Evolutionary conservation across 345 rosid species (phyloP).

Genomic region (Lepidium aucheri): DNA sequence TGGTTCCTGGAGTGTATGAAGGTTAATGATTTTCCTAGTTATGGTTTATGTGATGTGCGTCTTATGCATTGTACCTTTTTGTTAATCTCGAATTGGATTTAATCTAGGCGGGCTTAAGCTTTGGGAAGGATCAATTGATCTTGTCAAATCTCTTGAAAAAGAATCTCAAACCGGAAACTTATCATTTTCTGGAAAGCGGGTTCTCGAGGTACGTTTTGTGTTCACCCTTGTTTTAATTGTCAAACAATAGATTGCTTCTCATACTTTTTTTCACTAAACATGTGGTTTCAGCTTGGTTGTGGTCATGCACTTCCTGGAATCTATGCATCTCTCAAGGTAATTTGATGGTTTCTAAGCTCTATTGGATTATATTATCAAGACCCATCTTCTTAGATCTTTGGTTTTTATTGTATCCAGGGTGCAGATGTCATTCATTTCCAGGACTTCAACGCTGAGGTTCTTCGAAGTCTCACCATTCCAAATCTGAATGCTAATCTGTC

Average conservation of each 20-base stretch:
- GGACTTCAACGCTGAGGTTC: constrained; percentile 90
- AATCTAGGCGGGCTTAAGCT: constrained; percentile 82
- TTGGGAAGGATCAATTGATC: constrained; percentile 97
- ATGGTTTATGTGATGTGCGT: background rate
- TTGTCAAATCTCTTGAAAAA: constrained; percentile 60
- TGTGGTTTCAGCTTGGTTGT: constrained; percentile 77
- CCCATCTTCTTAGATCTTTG: constrained; percentile 1
- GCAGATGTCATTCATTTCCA: constrained; percentile 67
- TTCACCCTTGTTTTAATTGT: constrained; percentile 7
- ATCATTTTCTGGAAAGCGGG: constrained; percentile 54
- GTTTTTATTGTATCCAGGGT: constrained; percentile 39
- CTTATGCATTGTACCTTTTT: background rate
- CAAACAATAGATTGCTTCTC: background rate
- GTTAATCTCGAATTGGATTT: background rate
- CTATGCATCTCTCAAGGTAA: constrained; percentile 73
- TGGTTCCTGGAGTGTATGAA: constrained; percentile 94
- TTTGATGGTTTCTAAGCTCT: background rate
- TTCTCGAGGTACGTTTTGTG: constrained; percentile 58
- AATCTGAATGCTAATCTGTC: constrained; percentile 52
- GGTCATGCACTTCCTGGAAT: constrained; percentile 93
- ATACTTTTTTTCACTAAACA: background rate
- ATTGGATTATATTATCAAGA: background rate
- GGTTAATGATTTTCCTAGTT: constrained; percentile 29
- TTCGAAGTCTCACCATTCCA: constrained; percentile 72
- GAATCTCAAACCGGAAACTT: constrained; percentile 44